A percentile compares a stretch with the other conserved stretches of the same genome.
These are phyloP conservation scores for Meira nashicola DNA, from an alignment of 1,284 basidiomycete species.

Conservation along the genomic window DNA sequence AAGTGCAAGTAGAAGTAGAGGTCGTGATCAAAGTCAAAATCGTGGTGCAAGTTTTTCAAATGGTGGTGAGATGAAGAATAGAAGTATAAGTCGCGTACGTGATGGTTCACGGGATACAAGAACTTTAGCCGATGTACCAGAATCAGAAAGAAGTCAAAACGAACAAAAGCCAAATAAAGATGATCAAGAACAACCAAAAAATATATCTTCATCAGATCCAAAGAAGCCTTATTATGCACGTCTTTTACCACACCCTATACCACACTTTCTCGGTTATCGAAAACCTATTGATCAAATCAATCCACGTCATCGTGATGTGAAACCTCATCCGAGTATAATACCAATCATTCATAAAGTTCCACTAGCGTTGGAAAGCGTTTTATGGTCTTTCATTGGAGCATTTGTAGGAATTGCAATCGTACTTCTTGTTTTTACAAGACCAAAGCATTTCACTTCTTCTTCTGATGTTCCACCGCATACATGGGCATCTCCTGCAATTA, in stretches of 20 bases:
- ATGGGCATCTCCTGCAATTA: slow-evolving; percentile 31
- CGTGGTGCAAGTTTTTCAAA: not conserved
- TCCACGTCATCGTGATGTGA: not conserved
- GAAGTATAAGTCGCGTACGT: too few relatives aligned
- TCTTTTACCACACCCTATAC: slow-evolving; percentile 22
- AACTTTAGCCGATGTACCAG: too few relatives aligned
- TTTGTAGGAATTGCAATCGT: slow-evolving; percentile 18
- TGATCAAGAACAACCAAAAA: too few relatives aligned
- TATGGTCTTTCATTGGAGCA: slow-evolving; percentile 36
- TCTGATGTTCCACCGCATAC: slow-evolving; percentile 21
- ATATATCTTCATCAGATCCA: not conserved
- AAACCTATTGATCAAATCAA: not conserved
- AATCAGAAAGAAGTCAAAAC: too few relatives aligned
- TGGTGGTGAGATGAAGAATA: too few relatives aligned
- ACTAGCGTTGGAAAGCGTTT: slow-evolving; percentile 24
- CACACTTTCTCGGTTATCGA: slow-evolving; percentile 29
- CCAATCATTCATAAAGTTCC: slow-evolving; percentile 24
- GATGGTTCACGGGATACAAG: too few relatives aligned
- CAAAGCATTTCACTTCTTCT: slow-evolving; percentile 24
- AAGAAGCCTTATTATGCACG: not conserved
- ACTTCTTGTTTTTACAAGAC: slow-evolving; percentile 25
- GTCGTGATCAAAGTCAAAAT: not conserved
- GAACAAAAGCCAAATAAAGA: too few relatives aligned
- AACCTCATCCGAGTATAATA: slow-evolving; percentile 14
- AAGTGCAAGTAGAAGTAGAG: not conserved